These are phyloP conservation scores for Quercus ilex DNA, from an alignment of 306 rosid species.

Conservation along the genomic window DNA sequence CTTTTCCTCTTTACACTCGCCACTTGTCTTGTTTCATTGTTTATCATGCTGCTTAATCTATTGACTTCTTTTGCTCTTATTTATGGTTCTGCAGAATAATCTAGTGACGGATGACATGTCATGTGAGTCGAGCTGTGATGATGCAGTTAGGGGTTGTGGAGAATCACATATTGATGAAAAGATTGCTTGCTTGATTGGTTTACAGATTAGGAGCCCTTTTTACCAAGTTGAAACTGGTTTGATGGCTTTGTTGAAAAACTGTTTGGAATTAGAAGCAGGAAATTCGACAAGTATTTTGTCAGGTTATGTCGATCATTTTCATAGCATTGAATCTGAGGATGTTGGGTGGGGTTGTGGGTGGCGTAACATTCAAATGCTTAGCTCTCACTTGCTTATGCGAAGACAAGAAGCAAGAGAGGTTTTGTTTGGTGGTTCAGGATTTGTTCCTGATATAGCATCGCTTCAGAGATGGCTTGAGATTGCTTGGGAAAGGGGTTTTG, in stretches of 20 bases:
- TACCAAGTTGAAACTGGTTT: constrained; percentile 57
- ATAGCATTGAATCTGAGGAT: constrained; percentile 63
- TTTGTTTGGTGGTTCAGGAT: constrained; percentile 70
- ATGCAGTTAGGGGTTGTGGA: constrained; percentile 19
- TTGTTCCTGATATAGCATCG: constrained; percentile 71
- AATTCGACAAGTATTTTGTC: constrained; percentile 49
- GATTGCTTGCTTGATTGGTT: constrained; percentile 49
- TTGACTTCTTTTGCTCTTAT: neutral
- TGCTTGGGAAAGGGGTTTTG: constrained; percentile 92
- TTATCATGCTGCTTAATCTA: constrained; percentile 4
- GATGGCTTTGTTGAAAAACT: constrained; percentile 55
- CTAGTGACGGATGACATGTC: constrained; percentile 15
- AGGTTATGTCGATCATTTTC: constrained; percentile 68
- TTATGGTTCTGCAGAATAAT: constrained; percentile 35
- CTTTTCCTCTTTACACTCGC: neutral
- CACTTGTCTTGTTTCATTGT: neutral
- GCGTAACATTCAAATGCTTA: constrained; percentile 82
- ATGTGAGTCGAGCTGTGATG: constrained; percentile 16
- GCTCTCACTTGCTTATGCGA: constrained; percentile 61
- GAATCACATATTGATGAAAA: constrained; percentile 35
- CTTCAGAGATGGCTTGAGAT: constrained; percentile 91
- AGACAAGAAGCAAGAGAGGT: constrained; percentile 52
- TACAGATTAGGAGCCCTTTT: constrained; percentile 46
- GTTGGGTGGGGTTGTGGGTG: constrained; percentile 92
- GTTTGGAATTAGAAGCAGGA: constrained; percentile 65